Conservation (phyloP, 805 yeast genomes). For the Ascoidea asiatica region DNA sequence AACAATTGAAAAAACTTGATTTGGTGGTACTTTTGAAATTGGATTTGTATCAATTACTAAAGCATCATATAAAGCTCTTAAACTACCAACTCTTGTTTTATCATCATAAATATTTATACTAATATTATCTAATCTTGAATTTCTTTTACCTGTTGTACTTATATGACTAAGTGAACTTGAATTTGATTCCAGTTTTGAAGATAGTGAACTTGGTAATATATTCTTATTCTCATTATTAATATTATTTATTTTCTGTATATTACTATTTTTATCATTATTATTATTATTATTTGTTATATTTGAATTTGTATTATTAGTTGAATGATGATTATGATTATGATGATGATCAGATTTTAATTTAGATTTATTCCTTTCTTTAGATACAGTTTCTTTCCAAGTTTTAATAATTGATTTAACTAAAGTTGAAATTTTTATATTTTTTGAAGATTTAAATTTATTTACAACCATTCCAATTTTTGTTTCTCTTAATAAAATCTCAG, state of each 20-base stretch:
- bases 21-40: slow-evolving; percentile 37
- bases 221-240: not conserved
- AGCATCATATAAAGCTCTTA: slow-evolving; percentile 78
- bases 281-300: slow-evolving; percentile 9
- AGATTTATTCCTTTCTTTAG: slow-evolving; percentile 38
- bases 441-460: slow-evolving; percentile 65
- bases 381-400: slow-evolving; percentile 84
- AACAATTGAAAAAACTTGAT: slow-evolving; percentile 46
- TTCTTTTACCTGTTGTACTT: too few species aligned
- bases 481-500: slow-evolving; percentile 72
- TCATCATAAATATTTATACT: slow-evolving; percentile 57
- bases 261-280: slow-evolving; percentile 8
- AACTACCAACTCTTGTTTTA: slow-evolving; percentile 70
- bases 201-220: slow-evolving; percentile 19
- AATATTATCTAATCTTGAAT: slow-evolving; percentile 70
- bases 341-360: slow-evolving; percentile 16
- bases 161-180: too few species aligned
- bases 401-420: slow-evolving; percentile 75
- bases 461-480: slow-evolving; percentile 97
- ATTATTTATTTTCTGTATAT: not conserved
- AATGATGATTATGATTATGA: slow-evolving; percentile 14
- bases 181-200: too few species aligned
- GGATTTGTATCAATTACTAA: slow-evolving; percentile 66
- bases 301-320: not conserved
- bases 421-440: slow-evolving; percentile 49